Evolutionary conservation across 768 basidiomycete species (phyloP), one percentile per base, ranked within the genome.

Genomic region (Sutorius australiensis): DNA sequence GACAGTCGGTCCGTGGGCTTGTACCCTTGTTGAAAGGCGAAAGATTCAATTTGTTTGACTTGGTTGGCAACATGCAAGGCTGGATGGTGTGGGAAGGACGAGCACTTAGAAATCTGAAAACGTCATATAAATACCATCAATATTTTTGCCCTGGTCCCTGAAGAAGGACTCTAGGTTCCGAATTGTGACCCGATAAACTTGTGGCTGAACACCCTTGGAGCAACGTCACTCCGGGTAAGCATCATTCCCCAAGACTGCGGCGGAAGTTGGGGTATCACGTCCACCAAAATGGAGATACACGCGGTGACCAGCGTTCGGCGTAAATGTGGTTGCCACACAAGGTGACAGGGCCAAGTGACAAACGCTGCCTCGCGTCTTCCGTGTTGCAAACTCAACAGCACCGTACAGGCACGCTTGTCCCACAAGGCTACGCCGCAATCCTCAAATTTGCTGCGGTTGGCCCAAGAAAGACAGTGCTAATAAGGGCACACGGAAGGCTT

Each of bases 1-100:
- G 64, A 21, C 59, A 65, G 55, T 67, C 61, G 39, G 55, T 31
- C 36, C 65, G 59, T 11, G 51, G 54, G 42, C 34, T 4, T 24
- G 48, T 4, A 13, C 27, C 46, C 51, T 53, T 67, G 49, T 49
- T 67, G 34, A 66, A 30, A 38, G 56, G 62, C 11, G 60, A 58
- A 21, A 51, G 10, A 31, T 64, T 54, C 27, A 39, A 37, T 27
- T 44, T 59, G 51, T 57, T 51, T n/a, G 9, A 33, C 11, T 27
- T 55, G 54, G 44, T 38, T 28, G 55, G 57, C 5, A 53, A 11
- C 64, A 67, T 66, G 34, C 36, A 10, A 11, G 38, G 19, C 16
- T 13, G 3, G 12, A 39, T 46, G 43, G 14, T 41, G 36, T 32
- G 39, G 48, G 41, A 53, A 51, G 44, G 28, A 61, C 19, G 52